A percentile compares a stretch with the other conserved stretches of the same genome.
Evolutionary conservation across 1,284 basidiomycete genomes (phyloP).

Genomic region (Ustilago trichophora): DNA sequence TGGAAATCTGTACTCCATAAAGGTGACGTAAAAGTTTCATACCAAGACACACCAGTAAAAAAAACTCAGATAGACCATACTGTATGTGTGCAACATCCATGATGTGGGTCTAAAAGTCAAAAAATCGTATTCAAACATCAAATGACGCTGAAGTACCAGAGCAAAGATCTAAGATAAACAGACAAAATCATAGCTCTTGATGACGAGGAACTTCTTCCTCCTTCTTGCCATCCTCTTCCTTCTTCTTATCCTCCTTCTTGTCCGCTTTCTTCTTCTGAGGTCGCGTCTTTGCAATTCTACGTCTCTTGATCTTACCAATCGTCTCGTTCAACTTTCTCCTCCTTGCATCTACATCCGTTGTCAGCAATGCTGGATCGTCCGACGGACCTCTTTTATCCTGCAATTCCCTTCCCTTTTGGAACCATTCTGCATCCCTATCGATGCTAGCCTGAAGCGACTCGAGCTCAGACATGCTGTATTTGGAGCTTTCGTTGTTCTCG

Average conservation of each 20-base stretch:
- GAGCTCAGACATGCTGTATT: constrained; percentile 64
- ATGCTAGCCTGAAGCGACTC: constrained; percentile 55
- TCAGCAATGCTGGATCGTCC: constrained; percentile 62
- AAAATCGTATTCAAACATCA: too few relatives aligned
- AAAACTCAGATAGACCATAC: too few relatives aligned
- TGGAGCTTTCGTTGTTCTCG: constrained; percentile 63
- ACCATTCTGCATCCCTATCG: constrained; percentile 61
- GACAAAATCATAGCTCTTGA: constrained; percentile 34
- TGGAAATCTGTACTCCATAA: too few relatives aligned
- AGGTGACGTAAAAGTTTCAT: too few relatives aligned
- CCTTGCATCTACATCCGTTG: constrained; percentile 61
- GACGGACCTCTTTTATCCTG: constrained; percentile 51
- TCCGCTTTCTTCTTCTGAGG: constrained; percentile 48
- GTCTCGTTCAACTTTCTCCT: constrained; percentile 57
- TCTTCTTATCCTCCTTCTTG: constrained; percentile 4
- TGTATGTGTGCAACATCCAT: too few relatives aligned
- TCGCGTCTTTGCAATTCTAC: constrained; percentile 61
- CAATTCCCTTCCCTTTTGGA: constrained; percentile 52
- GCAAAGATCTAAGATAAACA: too few relatives aligned
- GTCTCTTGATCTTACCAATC: constrained; percentile 56
- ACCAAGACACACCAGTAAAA: too few relatives aligned
- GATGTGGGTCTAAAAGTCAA: too few relatives aligned
- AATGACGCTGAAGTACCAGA: too few relatives aligned
- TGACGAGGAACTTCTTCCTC: constrained; percentile 24
- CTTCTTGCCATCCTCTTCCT: constrained; percentile 17